Evolutionary conservation across 345 rosid species (phyloP).

Genomic region (Rhodomyrtus tomentosa): DNA sequence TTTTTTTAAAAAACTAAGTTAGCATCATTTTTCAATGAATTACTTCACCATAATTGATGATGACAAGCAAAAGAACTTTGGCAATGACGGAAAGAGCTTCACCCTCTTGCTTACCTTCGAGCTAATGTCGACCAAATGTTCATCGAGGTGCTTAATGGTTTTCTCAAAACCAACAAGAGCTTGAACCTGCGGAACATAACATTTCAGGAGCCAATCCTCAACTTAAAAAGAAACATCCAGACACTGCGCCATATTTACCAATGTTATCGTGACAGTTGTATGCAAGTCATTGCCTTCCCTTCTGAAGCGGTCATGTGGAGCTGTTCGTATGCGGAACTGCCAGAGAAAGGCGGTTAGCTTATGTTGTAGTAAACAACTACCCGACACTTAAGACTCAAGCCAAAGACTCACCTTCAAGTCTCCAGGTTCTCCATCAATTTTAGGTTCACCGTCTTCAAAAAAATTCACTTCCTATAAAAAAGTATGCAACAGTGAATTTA

Average conservation of each 20-base stretch:
- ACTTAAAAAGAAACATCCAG: background rate
- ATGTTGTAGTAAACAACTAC: background rate
- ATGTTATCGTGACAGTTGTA: slow-evolving; percentile 71
- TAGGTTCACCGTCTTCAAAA: slow-evolving; percentile 95
- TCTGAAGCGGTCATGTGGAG: slow-evolving; percentile 67
- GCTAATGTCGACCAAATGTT: slow-evolving; percentile 76
- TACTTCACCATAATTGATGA: background rate
- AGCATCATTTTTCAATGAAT: background rate
- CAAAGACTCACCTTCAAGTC: slow-evolving; percentile 70
- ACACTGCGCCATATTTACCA: slow-evolving; percentile 30
- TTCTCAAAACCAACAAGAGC: slow-evolving; percentile 98
- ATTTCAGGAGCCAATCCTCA: background rate
- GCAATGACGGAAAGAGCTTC: background rate
- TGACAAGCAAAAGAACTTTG: background rate
- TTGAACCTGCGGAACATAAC: slow-evolving; percentile 44
- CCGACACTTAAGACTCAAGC: background rate
- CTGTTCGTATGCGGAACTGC: slow-evolving; percentile 87
- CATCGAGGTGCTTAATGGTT: slow-evolving; percentile 87
- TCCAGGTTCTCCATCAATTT: slow-evolving; percentile 93
- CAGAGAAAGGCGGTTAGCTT: slow-evolving; percentile 1
- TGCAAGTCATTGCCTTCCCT: slow-evolving; percentile 91
- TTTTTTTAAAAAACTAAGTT: background rate
- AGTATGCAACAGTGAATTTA: background rate
- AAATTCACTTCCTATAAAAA: slow-evolving; percentile 75
- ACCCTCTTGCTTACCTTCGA: slow-evolving; percentile 43